phyloP scores from a whole-genome alignment of 768 basidiomycete species.

The Krasilnikovozyma curviuscula region DNA sequence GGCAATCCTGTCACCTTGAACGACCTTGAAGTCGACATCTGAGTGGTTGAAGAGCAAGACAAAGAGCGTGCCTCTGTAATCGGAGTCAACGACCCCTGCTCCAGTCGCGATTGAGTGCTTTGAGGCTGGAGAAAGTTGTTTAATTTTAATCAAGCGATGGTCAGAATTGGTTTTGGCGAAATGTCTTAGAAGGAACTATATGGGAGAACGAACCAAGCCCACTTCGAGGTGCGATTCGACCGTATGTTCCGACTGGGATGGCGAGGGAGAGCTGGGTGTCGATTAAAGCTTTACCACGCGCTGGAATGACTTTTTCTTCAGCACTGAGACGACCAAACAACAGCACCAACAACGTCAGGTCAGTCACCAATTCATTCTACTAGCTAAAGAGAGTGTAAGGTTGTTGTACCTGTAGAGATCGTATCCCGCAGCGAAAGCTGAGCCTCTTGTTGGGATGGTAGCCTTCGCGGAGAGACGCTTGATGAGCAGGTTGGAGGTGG shows the following conservation, averaged over 20 bases:
- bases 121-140: conserved; percentile 38
- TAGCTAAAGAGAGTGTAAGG: conserved; percentile 1
- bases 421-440: conserved; percentile 72
- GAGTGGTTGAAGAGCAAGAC: conserved; percentile 84
- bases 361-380: not conserved
- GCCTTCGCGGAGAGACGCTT: conserved; percentile 71
- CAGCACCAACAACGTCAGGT: not conserved
- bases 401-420: conserved; percentile 69
- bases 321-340: conserved; percentile 36
- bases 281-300: conserved; percentile 73
- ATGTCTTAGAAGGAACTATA: conserved; percentile 7
- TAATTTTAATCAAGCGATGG: not conserved
- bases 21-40: conserved; percentile 75
- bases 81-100: conserved; percentile 90
- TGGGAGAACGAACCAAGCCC: conserved; percentile 55
- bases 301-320: conserved; percentile 63
- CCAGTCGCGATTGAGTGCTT: conserved; percentile 98
- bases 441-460: conserved; percentile 67
- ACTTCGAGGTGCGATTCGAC: conserved; percentile 85
- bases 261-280: conserved; percentile 86
- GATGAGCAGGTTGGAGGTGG: conserved; percentile 39
- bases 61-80: conserved; percentile 79
- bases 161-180: not conserved
- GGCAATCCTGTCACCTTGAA: conserved; percentile 85
- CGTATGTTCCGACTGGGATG: conserved; percentile 82